Base-by-base conservation (phyloP, 441 rosid species). In the Mallotus repandus region DNA sequence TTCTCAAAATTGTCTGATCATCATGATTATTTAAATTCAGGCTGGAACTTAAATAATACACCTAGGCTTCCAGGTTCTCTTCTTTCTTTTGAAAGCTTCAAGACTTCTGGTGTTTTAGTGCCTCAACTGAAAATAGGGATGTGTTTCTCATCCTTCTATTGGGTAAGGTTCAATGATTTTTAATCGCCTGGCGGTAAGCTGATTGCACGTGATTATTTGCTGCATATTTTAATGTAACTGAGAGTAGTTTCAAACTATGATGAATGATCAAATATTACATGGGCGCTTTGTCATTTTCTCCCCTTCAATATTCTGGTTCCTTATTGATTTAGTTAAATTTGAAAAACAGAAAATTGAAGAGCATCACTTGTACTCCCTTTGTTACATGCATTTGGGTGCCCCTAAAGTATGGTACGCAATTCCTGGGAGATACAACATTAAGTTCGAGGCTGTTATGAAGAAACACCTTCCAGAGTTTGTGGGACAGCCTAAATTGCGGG, bases 21-120 rank as follows among this genome's bases (percentile, higher is more conserved):
- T 66, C 72, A 79, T 62, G 79, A 80, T n/a, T 87, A 83, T 68
- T 52, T 67, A 64, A 71, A 68, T 58, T 88, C 92, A 54, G 86
- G 94, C 59, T 92, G 97, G 96, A 92, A 92, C 78, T 83, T 90
- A 78, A 90, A 88, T 81, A 83, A 85, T 66, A 69, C 84, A 60
- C 84, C 97, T 46, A 76, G 58, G 83, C 85, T 84, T 66, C 85
- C 88, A 8, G 87, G 85, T 74, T 91, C 97, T 61, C 93, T 91
- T 83, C 89, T 89, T 50, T 71, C 84, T 43, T 88, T 78, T 58
- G 93, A 88, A 76, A 86, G 78, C 76, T 52, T 46, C 21, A 52
- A 78, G 69, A 81, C 83, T 50, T 82, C 80, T 52, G 67, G 71
- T 62, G 7, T 82, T 70, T 70, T 80, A 64, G 87, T 78, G 69